Conservation (phyloP, 176 grass and related monocot genomes). For the Alloteropsis semialata region DNA sequence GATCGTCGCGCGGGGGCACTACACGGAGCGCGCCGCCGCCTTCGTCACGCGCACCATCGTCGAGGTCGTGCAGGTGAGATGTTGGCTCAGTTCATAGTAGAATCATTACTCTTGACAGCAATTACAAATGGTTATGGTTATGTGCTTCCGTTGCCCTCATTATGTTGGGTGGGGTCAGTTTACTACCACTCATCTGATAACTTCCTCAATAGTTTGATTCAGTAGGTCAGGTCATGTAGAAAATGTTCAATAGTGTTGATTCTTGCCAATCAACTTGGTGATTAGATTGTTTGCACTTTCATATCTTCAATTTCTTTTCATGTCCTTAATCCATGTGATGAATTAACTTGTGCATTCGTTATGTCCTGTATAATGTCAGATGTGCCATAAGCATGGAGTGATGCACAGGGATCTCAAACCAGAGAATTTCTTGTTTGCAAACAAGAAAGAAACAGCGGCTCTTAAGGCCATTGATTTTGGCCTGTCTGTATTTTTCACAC, state of each 20-base stretch:
- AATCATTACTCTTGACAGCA: slow-evolving; percentile 19
- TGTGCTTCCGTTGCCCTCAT: slow-evolving; percentile 4
- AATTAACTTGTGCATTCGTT: slow-evolving; percentile 21
- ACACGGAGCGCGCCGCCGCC: slow-evolving; percentile 70
- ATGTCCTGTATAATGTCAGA: slow-evolving; percentile 38
- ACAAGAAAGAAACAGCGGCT: slow-evolving; percentile 78
- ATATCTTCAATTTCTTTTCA: background rate
- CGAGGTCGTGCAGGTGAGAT: slow-evolving; percentile 81
- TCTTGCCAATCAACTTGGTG: background rate
- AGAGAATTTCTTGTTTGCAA: slow-evolving; percentile 92
- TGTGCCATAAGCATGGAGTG: slow-evolving; percentile 90
- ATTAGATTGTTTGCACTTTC: background rate
- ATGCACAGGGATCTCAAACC: slow-evolving; percentile 93
- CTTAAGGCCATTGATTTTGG: slow-evolving; percentile 93
- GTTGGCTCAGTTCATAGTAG: background rate
- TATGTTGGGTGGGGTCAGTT: background rate
- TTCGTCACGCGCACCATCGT: slow-evolving; percentile 71
- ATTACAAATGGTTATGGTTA: background rate
- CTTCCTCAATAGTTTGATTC: background rate
- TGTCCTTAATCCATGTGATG: background rate
- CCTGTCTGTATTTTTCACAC: slow-evolving; percentile 82
- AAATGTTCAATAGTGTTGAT: background rate
- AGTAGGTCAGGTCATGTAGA: background rate
- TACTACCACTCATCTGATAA: background rate
- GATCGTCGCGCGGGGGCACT: slow-evolving; percentile 73